phyloP scores from a whole-genome alignment of 257 asterid species.

The Mentha longifolia region DNA sequence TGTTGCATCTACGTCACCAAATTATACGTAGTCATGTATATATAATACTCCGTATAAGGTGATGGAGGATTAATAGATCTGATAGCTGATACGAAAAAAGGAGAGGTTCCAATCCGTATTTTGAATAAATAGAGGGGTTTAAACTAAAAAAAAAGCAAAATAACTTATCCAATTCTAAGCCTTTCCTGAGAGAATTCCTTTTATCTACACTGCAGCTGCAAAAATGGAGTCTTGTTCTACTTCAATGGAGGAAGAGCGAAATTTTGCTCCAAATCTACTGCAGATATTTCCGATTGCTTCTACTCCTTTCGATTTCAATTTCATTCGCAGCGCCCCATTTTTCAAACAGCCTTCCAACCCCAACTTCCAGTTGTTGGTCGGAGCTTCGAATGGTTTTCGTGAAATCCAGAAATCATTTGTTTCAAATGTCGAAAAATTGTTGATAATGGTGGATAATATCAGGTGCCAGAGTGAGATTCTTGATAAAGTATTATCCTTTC shows the following conservation, averaged over 20 bases:
- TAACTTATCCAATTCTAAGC: neutral
- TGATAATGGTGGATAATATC: constrained; percentile 41
- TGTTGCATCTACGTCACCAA: too few relatives aligned
- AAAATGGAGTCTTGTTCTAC: constrained; percentile 36
- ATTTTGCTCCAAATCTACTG: constrained; percentile 31
- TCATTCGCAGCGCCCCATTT: constrained; percentile 44
- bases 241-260: constrained; percentile 38
- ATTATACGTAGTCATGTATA: too few relatives aligned
- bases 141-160: neutral
- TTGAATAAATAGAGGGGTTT: neutral
- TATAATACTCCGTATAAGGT: too few relatives aligned
- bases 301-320: constrained; percentile 44
- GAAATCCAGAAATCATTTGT: constrained; percentile 48
- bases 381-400: constrained; percentile 50
- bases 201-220: neutral
- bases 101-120: too few relatives aligned
- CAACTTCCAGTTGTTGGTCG: constrained; percentile 41
- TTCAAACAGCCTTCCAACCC: constrained; percentile 52
- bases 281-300: constrained; percentile 50
- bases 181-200: neutral
- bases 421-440: constrained; percentile 45
- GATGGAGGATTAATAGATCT: too few relatives aligned
- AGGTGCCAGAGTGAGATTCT: constrained; percentile 49
- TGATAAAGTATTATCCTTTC: constrained; percentile 48
- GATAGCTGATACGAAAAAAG: too few relatives aligned